Evolutionary conservation across 495 filamentous ascomycete species (phyloP), one percentile per base, ranked within the genome.

Genomic region (Usnea hakonensis): DNA sequence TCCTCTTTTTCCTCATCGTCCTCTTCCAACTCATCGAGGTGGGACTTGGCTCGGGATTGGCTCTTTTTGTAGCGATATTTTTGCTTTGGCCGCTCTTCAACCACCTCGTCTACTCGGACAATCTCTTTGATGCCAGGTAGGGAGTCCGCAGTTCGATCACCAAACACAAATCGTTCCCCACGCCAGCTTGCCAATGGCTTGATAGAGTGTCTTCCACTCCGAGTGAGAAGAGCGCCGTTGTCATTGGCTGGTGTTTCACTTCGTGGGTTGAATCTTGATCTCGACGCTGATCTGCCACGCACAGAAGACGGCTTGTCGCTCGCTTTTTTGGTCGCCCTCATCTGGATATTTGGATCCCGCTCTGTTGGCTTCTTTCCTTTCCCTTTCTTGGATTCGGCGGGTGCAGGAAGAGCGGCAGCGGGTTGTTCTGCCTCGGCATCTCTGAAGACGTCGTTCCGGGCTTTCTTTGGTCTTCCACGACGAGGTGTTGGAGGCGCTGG

Each of bases 121-220:
- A 97, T 79, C 64, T 87, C 89, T 64, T 89, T 85, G 57, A 94
- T 84, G 7, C 77, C 81, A 1, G 84, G 83, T 44, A 91, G 68
- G 17, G 62, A 84, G 84, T 55, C 80, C 69, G 64, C 74, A 75
- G 62, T 87, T 79, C 10, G 35, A 28, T 57, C 46, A 28, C 50
- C 61, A 41, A 85, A 91, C 3, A 90, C 80, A 58, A 87, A 80
- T 30, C 82, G 82, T 69, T 97, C 94, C 60, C 90, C 90, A 58
- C 83, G 85, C 94, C 94, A 97, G 70, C 79, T 93, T 41, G 86
- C 83, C n/a, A 97, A 72, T 9, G 94, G 94, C 63, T 87, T 83
- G 60, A 91, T 81, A 17, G 79, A 79, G 6, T 77, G 74, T 52
- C 87, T 75, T 13, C 81, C 84, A 30, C 78, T 84, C 52, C 84